A percentile compares a stretch with the other conserved stretches of the same genome.
These are phyloP conservation scores for Bruguiera parviflora DNA, from an alignment of 345 rosid genomes.

Conservation along the genomic window DNA sequence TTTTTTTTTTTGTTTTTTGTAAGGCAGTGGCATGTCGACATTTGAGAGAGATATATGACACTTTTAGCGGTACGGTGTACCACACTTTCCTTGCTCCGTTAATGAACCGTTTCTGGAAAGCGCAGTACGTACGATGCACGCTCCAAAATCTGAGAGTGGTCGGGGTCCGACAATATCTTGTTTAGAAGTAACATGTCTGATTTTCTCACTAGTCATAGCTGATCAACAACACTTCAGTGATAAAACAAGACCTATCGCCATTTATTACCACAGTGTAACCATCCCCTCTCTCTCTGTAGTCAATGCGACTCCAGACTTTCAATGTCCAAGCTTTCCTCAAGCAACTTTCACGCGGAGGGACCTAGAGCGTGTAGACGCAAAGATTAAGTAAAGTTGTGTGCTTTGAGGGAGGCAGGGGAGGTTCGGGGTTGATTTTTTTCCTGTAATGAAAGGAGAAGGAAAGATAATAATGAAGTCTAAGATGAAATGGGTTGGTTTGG, in stretches of 20 bases:
- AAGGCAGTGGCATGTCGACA: no score
- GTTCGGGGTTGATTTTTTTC: background rate
- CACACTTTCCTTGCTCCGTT: background rate
- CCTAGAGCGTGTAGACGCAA: background rate
- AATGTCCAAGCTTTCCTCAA: background rate
- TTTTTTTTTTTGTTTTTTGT: no score
- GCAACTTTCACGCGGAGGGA: background rate
- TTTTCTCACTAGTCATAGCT: conserved; percentile 2
- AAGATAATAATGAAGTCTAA: conserved; percentile 70
- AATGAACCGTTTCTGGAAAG: background rate
- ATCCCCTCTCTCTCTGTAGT: background rate
- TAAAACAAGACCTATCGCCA: background rate
- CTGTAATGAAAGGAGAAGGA: conserved; percentile 69
- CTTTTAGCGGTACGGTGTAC: no score
- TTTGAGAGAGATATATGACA: no score
- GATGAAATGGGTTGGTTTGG: conserved; percentile 81
- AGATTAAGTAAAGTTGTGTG: background rate
- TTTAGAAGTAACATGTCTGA: conserved; percentile 21
- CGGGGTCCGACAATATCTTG: background rate
- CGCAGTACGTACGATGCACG: conserved; percentile 7
- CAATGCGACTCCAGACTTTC: conserved; percentile 18
- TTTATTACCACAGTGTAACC: conserved; percentile 11
- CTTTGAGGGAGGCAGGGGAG: background rate
- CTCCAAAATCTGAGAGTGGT: conserved; percentile 6
- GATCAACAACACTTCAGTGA: background rate